Percentiles rank a stretch among this genome's conserved stretches.
Evolutionary conservation across 306 rosid species (phyloP).

Genomic region (Cyclanthera cordifolia): DNA sequence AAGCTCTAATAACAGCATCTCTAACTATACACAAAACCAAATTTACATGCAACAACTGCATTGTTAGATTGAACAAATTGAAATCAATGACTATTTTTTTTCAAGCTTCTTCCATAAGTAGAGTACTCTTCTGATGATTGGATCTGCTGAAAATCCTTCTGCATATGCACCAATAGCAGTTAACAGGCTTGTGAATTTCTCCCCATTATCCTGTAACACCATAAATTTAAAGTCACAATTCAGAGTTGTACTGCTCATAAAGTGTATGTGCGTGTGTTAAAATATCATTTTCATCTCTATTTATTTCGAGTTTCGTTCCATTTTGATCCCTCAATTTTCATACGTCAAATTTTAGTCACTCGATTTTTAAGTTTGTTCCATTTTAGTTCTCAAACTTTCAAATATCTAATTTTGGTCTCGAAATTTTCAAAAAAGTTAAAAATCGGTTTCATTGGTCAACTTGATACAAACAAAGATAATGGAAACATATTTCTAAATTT

Average conservation of each 20-base stretch:
- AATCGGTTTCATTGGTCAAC: too few relatives aligned
- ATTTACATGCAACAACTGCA: background rate
- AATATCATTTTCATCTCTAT: too few relatives aligned
- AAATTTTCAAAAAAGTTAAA: too few relatives aligned
- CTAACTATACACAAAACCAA: background rate
- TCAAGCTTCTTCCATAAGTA: constrained; percentile 38
- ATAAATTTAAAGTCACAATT: background rate
- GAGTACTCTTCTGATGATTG: constrained; percentile 51
- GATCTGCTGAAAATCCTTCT: constrained; percentile 81
- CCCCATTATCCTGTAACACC: constrained; percentile 58
- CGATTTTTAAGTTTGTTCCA: too few relatives aligned
- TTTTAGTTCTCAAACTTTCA: too few relatives aligned
- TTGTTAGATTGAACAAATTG: background rate
- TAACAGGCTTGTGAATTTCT: constrained; percentile 26
- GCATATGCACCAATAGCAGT: constrained; percentile 80
- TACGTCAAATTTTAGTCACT: too few relatives aligned
- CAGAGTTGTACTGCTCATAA: background rate
- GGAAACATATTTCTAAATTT: too few relatives aligned
- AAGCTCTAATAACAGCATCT: background rate
- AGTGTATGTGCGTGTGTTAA: too few relatives aligned
- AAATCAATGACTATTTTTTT: background rate
- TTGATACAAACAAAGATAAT: too few relatives aligned
- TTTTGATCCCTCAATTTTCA: too few relatives aligned
- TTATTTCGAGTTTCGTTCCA: too few relatives aligned
- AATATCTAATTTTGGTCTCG: too few relatives aligned